Evolutionary conservation across 192 early-diverging fungal genomes (phyloP).

Genomic region (Coemansia sp.): DNA sequence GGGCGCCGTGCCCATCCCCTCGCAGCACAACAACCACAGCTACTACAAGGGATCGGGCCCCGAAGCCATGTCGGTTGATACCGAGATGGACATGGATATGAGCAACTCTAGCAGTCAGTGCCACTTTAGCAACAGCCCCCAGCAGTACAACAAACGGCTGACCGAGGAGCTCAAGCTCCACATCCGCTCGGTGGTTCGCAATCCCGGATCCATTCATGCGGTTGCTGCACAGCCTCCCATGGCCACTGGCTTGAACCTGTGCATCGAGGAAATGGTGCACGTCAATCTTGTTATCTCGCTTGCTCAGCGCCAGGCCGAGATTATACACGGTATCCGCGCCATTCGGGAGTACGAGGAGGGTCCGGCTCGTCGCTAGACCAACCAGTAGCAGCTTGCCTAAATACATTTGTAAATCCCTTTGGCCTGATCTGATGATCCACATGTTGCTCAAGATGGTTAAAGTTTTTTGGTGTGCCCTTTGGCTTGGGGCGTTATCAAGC

Average conservation of each 20-base stretch:
- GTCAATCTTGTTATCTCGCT: conserved; percentile 48
- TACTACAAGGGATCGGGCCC: background rate
- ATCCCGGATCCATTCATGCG: conserved; percentile 22
- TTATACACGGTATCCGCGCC: conserved; percentile 43
- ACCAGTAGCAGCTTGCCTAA: background rate
- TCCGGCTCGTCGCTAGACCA: background rate
- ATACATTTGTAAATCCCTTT: background rate
- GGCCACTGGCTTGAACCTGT: conserved; percentile 39
- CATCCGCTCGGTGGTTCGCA: conserved; percentile 37
- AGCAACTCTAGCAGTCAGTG: conserved; percentile 5
- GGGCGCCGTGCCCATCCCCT: conserved; percentile 14
- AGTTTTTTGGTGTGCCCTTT: background rate
- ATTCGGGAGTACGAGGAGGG: conserved; percentile 35
- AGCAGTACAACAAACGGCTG: conserved; percentile 36
- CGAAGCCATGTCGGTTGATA: conserved; percentile 10
- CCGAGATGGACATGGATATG: conserved; percentile 8
- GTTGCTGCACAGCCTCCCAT: conserved; percentile 32
- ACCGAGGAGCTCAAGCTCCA: conserved; percentile 46
- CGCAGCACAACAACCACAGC: background rate
- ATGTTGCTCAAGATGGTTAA: background rate
- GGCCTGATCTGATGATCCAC: no score
- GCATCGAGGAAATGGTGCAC: conserved; percentile 43
- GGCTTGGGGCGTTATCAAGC: background rate
- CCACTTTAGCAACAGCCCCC: conserved; percentile 15
- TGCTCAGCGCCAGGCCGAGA: conserved; percentile 46